These are phyloP conservation scores for Globisporangium lucens DNA, from an alignment of 352 stramenopile species.

Conservation along the genomic window DNA sequence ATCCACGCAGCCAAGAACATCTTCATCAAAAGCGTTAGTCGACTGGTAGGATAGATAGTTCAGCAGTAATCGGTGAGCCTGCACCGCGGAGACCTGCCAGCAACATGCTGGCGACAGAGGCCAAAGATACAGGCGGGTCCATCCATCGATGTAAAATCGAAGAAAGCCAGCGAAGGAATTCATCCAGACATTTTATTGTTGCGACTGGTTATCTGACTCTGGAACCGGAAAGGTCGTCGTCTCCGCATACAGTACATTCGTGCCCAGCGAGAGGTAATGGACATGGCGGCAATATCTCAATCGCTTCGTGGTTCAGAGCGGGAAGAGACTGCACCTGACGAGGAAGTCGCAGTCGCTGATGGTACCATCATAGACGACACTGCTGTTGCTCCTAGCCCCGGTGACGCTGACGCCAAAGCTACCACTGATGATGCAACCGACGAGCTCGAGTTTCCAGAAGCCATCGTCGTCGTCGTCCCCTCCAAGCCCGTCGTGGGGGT, in stretches of 20 bases:
- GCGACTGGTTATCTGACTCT: neutral
- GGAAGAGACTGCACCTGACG: neutral
- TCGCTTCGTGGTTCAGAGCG: neutral
- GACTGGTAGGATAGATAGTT: no score
- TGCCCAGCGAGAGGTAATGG: neutral
- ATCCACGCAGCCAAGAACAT: no score
- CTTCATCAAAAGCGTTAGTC: no score
- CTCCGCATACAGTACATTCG: neutral
- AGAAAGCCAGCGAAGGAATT: no score
- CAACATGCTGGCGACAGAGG: no score
- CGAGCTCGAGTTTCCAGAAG: neutral
- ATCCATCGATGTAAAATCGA: no score
- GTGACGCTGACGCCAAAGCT: neutral
- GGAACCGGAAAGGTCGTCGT: neutral
- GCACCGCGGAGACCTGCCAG: no score
- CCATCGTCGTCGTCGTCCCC: constrained; percentile 15
- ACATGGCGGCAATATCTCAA: neutral
- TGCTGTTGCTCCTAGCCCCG: neutral
- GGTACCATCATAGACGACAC: neutral
- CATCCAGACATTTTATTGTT: no score
- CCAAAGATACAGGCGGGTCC: no score
- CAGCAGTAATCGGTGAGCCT: no score
- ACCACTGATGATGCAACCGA: neutral
- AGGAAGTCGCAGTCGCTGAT: neutral
- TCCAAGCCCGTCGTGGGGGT: constrained; percentile 12